Evolutionary conservation across 1,139 yeast species (phyloP), one percentile per base, ranked within the genome.

Genomic region (Yamadazyma jaroonii): DNA sequence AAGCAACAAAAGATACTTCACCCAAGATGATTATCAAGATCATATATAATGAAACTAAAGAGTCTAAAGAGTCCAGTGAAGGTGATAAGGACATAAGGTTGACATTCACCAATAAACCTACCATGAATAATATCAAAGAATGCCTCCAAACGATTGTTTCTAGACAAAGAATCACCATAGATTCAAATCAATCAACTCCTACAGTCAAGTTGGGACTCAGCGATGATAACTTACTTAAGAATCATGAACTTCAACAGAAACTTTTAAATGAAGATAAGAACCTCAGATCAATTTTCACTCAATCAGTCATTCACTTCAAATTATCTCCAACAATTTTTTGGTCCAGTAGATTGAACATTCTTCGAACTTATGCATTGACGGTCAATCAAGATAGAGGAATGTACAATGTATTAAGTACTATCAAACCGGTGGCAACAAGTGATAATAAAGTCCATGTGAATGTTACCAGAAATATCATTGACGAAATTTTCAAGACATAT

Each of bases 401-500:
- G 0, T 94, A 90, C 56, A 92, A 92, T 56, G 97, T 92, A 1
- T 66, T 92, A 40, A 85, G 96, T 31, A 88, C 97, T 0, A 92
- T 92, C 50, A 87, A 86, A 52, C 97, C 97, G 0, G 90, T 85
- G 28, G 94, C 95, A 1, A 81, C 95, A 0, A 82, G 92, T 17
- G 96, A 89, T 48, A 85, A 85, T 54, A 88, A 88, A 57, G 95
- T 90, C 39, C 89, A 88, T 57, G 95, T 94, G 31, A 84, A 90
- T 42, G 86, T 92, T 24, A 87, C 98, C 0, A 69, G 96, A 40
- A 97, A 89, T 43, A 88, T 85, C 45, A 90, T 92, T 52, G 82
- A 80, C 43, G 96, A 87, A 48, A 89, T 94, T 20, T 90, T 92
- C 55, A 87, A 84, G 37, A 96, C 94, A 42, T 92, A 92, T 54